Conservation (phyloP, 306 rosid species). For the Sesbania bispinosa region DNA sequence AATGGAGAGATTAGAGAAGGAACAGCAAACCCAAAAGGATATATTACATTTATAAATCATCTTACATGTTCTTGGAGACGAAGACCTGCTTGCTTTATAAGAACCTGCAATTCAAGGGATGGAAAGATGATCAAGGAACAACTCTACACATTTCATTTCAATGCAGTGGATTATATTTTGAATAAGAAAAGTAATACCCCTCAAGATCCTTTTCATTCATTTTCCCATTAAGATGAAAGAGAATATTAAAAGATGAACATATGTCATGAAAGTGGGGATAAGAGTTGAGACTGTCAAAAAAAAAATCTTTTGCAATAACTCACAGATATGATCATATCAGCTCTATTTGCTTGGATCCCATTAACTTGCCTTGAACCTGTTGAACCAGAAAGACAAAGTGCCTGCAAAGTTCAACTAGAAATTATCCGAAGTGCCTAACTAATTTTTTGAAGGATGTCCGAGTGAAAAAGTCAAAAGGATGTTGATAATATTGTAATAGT, state of each 20-base stretch:
- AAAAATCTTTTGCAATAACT: conserved; percentile 27
- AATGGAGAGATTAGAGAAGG: background rate
- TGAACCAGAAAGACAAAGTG: conserved; percentile 71
- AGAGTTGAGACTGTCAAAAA: background rate
- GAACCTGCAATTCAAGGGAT: conserved; percentile 62
- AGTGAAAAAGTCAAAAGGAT: background rate
- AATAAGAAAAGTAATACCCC: background rate
- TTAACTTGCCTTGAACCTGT: conserved; percentile 62
- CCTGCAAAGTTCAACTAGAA: conserved; percentile 41
- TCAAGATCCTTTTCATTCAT: conserved; percentile 5
- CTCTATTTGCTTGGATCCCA: conserved; percentile 73
- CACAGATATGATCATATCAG: conserved; percentile 87
- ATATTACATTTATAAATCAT: background rate
- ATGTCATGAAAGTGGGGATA: background rate
- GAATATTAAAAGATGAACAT: background rate
- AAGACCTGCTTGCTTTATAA: conserved; percentile 83
- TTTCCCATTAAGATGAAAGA: background rate
- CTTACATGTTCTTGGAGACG: conserved; percentile 83
- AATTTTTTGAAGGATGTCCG: background rate
- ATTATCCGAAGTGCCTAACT: conserved; percentile 4
- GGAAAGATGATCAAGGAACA: conserved; percentile 17
- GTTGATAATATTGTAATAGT: background rate
- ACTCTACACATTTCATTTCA: conserved; percentile 7
- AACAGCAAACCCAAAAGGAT: conserved; percentile 16
- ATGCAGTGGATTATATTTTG: background rate